Base-by-base conservation (phyloP, 2,329 filamentous ascomycete genomes). In the Alternaria infectoria region DNA sequence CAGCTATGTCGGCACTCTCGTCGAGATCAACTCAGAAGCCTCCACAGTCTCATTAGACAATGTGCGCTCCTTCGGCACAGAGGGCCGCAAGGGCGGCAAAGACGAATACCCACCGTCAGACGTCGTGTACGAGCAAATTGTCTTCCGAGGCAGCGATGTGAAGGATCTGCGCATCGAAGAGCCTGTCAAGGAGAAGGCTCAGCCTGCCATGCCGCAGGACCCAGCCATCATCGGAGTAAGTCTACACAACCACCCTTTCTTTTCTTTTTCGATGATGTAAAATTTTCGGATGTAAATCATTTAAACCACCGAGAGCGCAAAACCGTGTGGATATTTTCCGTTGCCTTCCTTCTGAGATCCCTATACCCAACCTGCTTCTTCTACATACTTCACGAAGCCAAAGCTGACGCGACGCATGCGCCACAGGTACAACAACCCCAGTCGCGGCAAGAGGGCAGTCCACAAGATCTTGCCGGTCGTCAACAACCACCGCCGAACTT, bases 281-380 rank as follows among this genome's bases (percentile, higher is more conserved):
- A 84, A 97, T 92, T 91, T 78, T 87, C 93, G 94, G 94, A 97
- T 97, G 93, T 96, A 93, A 97, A 96, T 87, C 86, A 85, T 88
- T 56, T 88, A 75, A 73, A 87, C 89, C 90, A 91, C 91, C 91
- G 91, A 91, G 91, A 91, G 93, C 93, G 93, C 93, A 97, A 93
- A 91, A 85, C 87, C 87, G 85, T 97, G 94, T 97, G 90, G 94
- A 97, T 83, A 89, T 90, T 90, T 74, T 97, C 94, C 93, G 94
- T 97, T 97, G 94, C 93, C 94, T 97, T 97, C 94, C 94, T 97
- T 97, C 93, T 97, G 93, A 97, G 89, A 69, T 73, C 62, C 25
- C 28, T 66, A 58, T 32, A 57, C 47, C 55, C 51, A 60, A 32
- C 21, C 61, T 59, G 17, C 54, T 62, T 51, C 54, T 68, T 51